These are phyloP conservation scores for Barnettozyma californica DNA, from an alignment of 805 yeast species.

Conservation along the genomic window DNA sequence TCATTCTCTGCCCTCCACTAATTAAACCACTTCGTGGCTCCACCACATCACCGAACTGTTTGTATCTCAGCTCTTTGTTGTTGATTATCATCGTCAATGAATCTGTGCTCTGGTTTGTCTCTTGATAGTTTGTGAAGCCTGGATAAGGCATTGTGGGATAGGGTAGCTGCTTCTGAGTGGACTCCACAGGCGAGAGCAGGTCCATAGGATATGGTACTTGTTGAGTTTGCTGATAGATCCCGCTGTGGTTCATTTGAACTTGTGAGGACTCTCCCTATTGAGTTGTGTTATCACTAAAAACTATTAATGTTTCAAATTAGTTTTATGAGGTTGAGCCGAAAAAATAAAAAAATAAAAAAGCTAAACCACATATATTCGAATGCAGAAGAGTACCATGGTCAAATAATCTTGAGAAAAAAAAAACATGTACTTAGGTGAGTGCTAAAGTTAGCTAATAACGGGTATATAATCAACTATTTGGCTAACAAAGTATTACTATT, in stretches of 20 bases:
- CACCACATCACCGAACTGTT: neutral
- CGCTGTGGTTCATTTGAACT: neutral
- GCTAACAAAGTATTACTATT: no score
- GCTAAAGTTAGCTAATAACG: no score
- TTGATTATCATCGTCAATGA: conserved; percentile 11
- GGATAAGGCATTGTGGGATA: conserved; percentile 19
- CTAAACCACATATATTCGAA: no score
- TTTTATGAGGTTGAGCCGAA: neutral
- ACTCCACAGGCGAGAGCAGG: neutral
- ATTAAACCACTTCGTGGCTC: neutral
- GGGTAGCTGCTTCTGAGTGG: conserved; percentile 7
- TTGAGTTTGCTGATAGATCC: neutral
- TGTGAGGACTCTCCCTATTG: neutral
- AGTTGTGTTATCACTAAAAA: neutral
- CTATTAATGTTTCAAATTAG: neutral
- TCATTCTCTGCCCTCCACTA: neutral
- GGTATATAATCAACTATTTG: no score
- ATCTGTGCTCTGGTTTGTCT: conserved; percentile 13
- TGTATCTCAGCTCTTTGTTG: conserved; percentile 12
- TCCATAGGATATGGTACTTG: neutral
- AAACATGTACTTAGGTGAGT: no score
- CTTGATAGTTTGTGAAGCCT: conserved; percentile 9
- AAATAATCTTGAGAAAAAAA: no score
- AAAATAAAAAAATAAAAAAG: no score
- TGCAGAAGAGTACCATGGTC: no score